Base-by-base conservation (phyloP, 23 red algal genomes). In the Gracilaria caudata region DNA sequence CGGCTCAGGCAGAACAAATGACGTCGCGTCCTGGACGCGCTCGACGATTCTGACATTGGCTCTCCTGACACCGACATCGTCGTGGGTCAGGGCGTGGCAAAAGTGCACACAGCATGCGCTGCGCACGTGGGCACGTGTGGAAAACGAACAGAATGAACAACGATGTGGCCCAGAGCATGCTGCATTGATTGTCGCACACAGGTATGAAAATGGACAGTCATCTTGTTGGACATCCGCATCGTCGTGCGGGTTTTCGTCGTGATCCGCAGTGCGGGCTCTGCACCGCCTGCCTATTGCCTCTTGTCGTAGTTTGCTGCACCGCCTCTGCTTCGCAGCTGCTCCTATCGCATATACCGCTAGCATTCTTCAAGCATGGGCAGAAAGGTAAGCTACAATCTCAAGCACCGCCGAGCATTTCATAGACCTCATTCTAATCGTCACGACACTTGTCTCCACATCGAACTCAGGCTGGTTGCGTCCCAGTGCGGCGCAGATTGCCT, bases 381-480 rank as follows among this genome's bases (percentile, higher is more conserved):
- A 49, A 75, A 75, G 70, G 70, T 75, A 75, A 75, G 39, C 10
- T 75, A 2, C 5, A 75, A 4, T 17, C 25, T 11, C 7, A 28
- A 3, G 0, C 38, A 1, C 1, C 32, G 21, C 40, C 10, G 1
- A 66, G 61, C 61, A 33, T 2, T 25, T 61, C 23, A 12, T 66
- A 3, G 61, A 17, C 23, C 26, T 19, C 30, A 7, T 37, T 35
- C 61, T 66, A 19, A 66, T 25, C 32, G 30, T 66, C 29, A 7
- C 7, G 36, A 64, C 58, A 4, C 25, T 32, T 64, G 58, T 64
- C 4, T 64, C 12, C 25, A 32, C 7, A 5, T 33, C 61, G 10
- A 66, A 45, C 21, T 10, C 25, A 94, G 92, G 94, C 94, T 26
- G 94, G 94, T 12, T 96, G 94, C 56, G 89, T 96, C 17, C 94